A percentile compares a stretch with the other conserved stretches of the same genome.
Evolutionary conservation across 495 filamentous ascomycete species (phyloP).

Genomic region (Bryoglossum gracile): DNA sequence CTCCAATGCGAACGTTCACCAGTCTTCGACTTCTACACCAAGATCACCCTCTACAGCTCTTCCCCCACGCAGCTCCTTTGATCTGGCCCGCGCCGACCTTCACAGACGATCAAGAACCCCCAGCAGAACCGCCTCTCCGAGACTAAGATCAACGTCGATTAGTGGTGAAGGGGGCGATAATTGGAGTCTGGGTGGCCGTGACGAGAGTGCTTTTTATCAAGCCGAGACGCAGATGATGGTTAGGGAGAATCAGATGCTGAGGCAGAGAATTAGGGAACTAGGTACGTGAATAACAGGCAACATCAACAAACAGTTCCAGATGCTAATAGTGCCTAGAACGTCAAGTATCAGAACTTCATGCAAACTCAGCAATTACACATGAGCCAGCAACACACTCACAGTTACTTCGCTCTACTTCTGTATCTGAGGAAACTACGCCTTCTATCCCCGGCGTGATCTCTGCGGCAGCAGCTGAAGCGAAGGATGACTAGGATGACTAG

Average conservation of each 20-base stretch:
- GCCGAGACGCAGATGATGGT: conserved; percentile 81
- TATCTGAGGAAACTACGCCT: conserved; percentile 18
- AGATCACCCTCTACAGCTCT: conserved; percentile 47
- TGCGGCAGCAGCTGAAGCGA: background rate
- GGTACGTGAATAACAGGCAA: conserved; percentile 38
- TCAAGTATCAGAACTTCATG: conserved; percentile 32
- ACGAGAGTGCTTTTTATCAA: conserved; percentile 85
- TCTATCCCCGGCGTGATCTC: background rate
- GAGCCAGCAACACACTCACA: conserved; percentile 35
- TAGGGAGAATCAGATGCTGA: conserved; percentile 91
- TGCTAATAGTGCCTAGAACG: too few species aligned
- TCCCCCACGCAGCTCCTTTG: conserved; percentile 48
- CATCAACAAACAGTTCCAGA: too few species aligned
- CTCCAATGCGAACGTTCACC: conserved; percentile 34
- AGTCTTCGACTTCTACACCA: conserved; percentile 32
- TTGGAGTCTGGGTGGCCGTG: conserved; percentile 44
- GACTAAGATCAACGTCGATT: conserved; percentile 47
- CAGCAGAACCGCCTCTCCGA: conserved; percentile 48
- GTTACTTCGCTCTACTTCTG: conserved; percentile 28
- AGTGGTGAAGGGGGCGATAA: conserved; percentile 40
- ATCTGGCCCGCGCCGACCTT: conserved; percentile 47
- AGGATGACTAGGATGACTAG: conserved; percentile 5
- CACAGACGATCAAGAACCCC: conserved; percentile 48
- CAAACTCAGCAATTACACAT: conserved; percentile 29
- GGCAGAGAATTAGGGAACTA: conserved; percentile 75